Percentiles rank a stretch among this genome's conserved stretches.
Evolutionary conservation across 1,284 basidiomycete species (phyloP).

Genomic region (Hemileia vastatrix): DNA sequence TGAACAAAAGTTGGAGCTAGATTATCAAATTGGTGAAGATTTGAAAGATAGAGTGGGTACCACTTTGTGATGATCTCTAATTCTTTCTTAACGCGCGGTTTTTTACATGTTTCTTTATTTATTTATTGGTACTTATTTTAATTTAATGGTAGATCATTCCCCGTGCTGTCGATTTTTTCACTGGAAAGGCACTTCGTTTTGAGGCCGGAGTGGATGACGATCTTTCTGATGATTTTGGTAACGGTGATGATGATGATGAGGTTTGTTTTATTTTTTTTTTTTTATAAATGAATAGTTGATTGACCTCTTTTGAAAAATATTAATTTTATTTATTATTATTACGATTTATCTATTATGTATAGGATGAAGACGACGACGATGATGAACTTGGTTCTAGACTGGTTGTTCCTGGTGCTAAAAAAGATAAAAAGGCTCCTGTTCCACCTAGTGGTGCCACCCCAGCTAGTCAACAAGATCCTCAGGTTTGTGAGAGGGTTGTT

Average conservation of each 20-base stretch:
- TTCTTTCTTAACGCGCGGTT: no score
- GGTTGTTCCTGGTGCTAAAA: constrained; percentile 20
- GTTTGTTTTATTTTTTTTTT: constrained; percentile 1
- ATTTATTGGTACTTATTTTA: background rate
- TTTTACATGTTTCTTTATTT: no score
- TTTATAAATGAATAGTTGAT: background rate
- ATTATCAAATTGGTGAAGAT: constrained; percentile 24
- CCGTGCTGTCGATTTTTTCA: constrained; percentile 22
- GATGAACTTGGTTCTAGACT: constrained; percentile 14
- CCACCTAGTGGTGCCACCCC: constrained; percentile 19
- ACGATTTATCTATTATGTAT: no score
- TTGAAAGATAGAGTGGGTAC: constrained; percentile 20
- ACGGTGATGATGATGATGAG: constrained; percentile 19
- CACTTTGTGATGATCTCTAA: no score
- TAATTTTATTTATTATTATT: no score
- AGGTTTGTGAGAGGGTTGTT: constrained; percentile 4
- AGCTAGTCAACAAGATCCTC: constrained; percentile 21
- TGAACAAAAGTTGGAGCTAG: constrained; percentile 19
- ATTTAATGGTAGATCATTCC: constrained; percentile 16
- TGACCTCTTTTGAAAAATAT: no score
- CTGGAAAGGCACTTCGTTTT: constrained; percentile 19
- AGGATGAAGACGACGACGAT: constrained; percentile 18
- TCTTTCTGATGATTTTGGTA: constrained; percentile 19
- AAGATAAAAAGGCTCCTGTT: constrained; percentile 18
- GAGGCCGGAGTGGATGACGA: constrained; percentile 18